These are phyloP conservation scores for Neonectria coccinea DNA, from an alignment of 2,329 filamentous ascomycete genomes.

Conservation along the genomic window DNA sequence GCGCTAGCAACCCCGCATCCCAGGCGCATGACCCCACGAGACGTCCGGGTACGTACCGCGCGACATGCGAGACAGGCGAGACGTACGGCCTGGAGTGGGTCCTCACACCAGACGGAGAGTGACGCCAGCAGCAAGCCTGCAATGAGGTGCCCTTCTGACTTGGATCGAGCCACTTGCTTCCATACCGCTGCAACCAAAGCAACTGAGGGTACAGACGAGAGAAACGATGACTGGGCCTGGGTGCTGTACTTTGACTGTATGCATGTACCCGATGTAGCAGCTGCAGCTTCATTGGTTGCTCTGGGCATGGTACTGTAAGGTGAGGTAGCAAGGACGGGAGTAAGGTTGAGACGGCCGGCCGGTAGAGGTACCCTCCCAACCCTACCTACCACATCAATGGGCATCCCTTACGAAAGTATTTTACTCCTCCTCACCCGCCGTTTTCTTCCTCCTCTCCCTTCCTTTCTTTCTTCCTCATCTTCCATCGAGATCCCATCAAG, in stretches of 20 bases:
- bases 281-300: background rate
- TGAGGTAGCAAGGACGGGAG: background rate
- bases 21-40: slow-evolving; percentile 39
- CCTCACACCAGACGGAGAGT: slow-evolving; percentile 37
- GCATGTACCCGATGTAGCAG: background rate
- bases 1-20: slow-evolving; percentile 38
- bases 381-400: slow-evolving; percentile 14
- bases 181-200: slow-evolving; percentile 8
- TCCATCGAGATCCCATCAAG: slow-evolving; percentile 38
- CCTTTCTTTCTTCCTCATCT: slow-evolving; percentile 39
- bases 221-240: slow-evolving; percentile 7
- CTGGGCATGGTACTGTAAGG: background rate
- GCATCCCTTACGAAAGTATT: slow-evolving; percentile 29
- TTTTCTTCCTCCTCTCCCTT: slow-evolving; percentile 39
- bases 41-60: slow-evolving; percentile 28
- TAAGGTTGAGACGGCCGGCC: slow-evolving; percentile 14
- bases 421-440: slow-evolving; percentile 41
- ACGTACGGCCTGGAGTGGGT: slow-evolving; percentile 37
- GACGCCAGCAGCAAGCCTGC: slow-evolving; percentile 33
- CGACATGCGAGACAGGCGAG: slow-evolving; percentile 29
- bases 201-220: slow-evolving; percentile 14
- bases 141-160: slow-evolving; percentile 36
- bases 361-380: slow-evolving; percentile 15
- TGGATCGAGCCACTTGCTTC: slow-evolving; percentile 36
- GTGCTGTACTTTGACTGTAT: background rate